Evolutionary conservation across 305 asterid species (phyloP).

Genomic region (Nicotiana rustica): DNA sequence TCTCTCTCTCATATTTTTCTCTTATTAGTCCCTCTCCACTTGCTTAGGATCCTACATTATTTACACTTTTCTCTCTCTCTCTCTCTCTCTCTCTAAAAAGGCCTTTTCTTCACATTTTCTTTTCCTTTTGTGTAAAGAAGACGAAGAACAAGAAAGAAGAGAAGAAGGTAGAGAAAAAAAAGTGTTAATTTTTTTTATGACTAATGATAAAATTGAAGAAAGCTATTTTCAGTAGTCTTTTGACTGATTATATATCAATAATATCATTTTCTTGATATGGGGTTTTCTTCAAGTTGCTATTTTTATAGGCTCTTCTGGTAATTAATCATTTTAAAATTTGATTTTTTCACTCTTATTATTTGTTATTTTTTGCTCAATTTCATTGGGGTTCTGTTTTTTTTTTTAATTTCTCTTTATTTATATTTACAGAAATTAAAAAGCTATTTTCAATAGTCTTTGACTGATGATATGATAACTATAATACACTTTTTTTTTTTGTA

Average conservation of each 20-base stretch:
- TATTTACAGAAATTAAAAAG: neutral
- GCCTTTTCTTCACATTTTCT: neutral
- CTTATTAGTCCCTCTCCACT: neutral
- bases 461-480: neutral
- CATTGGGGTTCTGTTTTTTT: neutral
- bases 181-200: neutral
- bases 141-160: neutral
- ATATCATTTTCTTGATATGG: neutral
- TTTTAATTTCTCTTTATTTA: neutral
- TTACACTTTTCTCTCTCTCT: slow-evolving; percentile 18
- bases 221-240: neutral
- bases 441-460: neutral
- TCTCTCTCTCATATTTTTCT: neutral
- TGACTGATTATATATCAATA: neutral
- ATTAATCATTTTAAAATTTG: neutral
- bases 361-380: neutral
- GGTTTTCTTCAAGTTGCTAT: neutral
- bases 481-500: neutral
- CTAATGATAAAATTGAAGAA: neutral
- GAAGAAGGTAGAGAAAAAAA: neutral
- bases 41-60: slow-evolving; percentile 15
- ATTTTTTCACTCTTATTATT: neutral
- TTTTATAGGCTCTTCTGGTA: slow-evolving; percentile 4
- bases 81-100: neutral
- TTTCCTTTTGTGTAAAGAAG: slow-evolving; percentile 27